phyloP scores from a whole-genome alignment of 2,329 filamentous ascomycete genomes.

The Fusarium nematophilum region DNA sequence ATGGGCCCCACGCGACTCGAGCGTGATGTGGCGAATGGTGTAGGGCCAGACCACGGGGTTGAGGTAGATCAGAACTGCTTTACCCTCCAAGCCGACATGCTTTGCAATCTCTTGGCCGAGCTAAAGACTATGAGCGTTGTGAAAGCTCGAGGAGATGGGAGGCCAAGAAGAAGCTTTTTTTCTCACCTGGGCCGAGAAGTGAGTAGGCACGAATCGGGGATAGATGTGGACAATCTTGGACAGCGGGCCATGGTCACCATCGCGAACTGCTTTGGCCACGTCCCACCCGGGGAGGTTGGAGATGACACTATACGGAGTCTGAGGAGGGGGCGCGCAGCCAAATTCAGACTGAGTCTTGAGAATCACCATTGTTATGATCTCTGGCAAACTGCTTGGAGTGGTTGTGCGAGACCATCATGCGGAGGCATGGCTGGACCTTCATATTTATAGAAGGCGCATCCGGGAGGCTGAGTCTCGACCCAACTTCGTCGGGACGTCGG shows the following conservation, averaged over 20 bases:
- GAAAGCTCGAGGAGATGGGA: too few relatives aligned
- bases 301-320: slow-evolving; percentile 60
- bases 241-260: slow-evolving; percentile 54
- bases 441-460: too few relatives aligned
- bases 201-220: slow-evolving; percentile 59
- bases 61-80: slow-evolving; percentile 46
- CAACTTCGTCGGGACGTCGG: neutral
- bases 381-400: neutral
- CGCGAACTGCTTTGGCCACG: slow-evolving; percentile 51
- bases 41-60: slow-evolving; percentile 48
- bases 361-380: slow-evolving; percentile 51
- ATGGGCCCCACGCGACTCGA: slow-evolving; percentile 50
- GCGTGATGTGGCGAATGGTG: slow-evolving; percentile 47
- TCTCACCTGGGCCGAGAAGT: slow-evolving; percentile 50
- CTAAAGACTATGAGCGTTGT: slow-evolving; percentile 36
- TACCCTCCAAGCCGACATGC: slow-evolving; percentile 43
- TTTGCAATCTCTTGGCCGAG: slow-evolving; percentile 52
- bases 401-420: neutral
- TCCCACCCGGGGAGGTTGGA: slow-evolving; percentile 59
- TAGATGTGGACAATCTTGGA: slow-evolving; percentile 56
- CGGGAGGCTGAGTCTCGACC: neutral
- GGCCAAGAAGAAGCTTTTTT: slow-evolving; percentile 7
- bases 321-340: slow-evolving; percentile 59
- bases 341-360: slow-evolving; percentile 53
- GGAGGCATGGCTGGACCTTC: too few relatives aligned